Evolutionary conservation across 1,139 yeast species (phyloP).

Genomic region (Suhomyces anneliseae): DNA sequence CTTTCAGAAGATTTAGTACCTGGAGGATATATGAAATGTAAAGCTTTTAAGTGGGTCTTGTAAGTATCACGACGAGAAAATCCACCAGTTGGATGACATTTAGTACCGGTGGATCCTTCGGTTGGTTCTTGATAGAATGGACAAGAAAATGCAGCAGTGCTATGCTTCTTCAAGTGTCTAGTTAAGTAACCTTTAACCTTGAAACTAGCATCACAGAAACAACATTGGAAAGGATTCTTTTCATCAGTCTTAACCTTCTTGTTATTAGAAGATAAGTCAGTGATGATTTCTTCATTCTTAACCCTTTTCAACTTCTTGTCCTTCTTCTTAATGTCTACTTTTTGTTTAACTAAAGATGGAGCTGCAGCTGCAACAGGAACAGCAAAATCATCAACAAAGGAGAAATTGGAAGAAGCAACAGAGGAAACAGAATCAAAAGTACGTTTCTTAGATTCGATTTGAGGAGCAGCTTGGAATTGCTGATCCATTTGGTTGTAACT

Average conservation of each 20-base stretch:
- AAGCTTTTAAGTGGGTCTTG: constrained; percentile 57
- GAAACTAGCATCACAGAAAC: constrained; percentile 47
- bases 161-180: constrained; percentile 56
- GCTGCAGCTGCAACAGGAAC: neutral
- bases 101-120: constrained; percentile 32
- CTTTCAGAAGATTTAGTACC: constrained; percentile 53
- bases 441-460: constrained; percentile 11
- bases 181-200: constrained; percentile 59
- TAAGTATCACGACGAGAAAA: constrained; percentile 59
- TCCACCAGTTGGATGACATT: constrained; percentile 62
- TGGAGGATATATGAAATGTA: constrained; percentile 60
- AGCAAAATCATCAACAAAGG: constrained; percentile 3
- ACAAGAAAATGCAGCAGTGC: constrained; percentile 52
- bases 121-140: constrained; percentile 50
- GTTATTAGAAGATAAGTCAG: neutral
- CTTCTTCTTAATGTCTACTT: constrained; percentile 4
- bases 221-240: constrained; percentile 32
- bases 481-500: constrained; percentile 5
- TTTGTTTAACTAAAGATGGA: neutral
- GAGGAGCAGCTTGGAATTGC: constrained; percentile 1
- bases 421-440: constrained; percentile 12
- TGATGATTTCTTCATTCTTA: constrained; percentile 1
- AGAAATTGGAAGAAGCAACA: neutral
- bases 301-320: constrained; percentile 1
- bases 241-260: neutral